A percentile compares a stretch with the other conserved stretches of the same genome.
Evolutionary conservation across 139 green algal species (phyloP).

Genomic region (Volvox reticuliferus): DNA sequence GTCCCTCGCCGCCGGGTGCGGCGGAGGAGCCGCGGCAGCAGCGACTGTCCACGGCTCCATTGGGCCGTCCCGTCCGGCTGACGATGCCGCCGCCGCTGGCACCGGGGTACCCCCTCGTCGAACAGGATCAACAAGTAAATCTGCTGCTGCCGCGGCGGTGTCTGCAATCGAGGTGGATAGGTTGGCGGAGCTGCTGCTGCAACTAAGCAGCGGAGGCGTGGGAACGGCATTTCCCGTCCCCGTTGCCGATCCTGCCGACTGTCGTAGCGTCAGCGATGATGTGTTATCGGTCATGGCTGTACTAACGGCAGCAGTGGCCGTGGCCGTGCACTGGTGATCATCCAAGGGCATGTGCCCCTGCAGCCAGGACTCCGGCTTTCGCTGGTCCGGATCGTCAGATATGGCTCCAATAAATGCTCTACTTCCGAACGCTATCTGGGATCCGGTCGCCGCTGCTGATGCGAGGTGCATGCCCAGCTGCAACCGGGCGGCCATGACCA

Average conservation of each 20-base stretch:
- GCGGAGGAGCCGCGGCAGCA: neutral
- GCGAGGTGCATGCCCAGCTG: neutral
- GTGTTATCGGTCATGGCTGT: neutral
- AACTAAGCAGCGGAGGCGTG: neutral
- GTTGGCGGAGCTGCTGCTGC: neutral
- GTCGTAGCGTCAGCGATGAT: neutral
- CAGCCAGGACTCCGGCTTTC: too few relatives aligned
- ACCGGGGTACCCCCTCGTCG: neutral
- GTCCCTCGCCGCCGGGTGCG: neutral
- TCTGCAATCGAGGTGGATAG: neutral
- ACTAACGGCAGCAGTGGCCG: neutral
- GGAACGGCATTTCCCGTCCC: neutral
- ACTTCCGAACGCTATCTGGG: too few relatives aligned
- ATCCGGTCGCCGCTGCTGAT: too few relatives aligned
- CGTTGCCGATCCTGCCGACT: neutral
- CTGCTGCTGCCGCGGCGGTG: neutral
- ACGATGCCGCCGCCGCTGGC: neutral
- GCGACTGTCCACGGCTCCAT: neutral
- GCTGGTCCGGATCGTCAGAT: too few relatives aligned
- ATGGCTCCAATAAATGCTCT: too few relatives aligned
- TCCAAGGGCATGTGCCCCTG: too few relatives aligned
- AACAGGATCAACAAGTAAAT: neutral
- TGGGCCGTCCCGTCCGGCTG: neutral
- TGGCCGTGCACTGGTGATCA: too few relatives aligned
- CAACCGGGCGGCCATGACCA: slow-evolving; percentile 30